Evolutionary conservation across 805 yeast species (phyloP), one percentile per base, ranked within the genome.

Genomic region (Candida sonorensis): DNA sequence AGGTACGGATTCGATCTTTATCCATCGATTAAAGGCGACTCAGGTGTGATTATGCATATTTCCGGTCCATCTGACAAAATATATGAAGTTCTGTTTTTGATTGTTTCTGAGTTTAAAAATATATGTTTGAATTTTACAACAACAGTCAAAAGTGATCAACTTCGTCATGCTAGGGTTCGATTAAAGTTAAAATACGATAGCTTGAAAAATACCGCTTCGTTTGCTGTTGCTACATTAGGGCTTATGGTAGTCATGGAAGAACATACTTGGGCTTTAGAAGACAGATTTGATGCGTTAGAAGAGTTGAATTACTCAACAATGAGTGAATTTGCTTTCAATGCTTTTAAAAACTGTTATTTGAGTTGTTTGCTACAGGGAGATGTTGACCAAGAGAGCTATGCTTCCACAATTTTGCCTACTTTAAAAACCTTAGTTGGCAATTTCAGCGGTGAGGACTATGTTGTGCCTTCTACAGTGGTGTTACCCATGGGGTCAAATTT

Each of bases 1-100:
- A 75, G 77, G 2, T 77, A 66, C 44, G 49, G 69, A 0, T 81
- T 81, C 72, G 76, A 72, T 13, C 38, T 81, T 0, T 59, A 53
- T 23, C 71, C 85, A 0, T 72, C 79, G 4, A 38, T 61, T 10
- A 70, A 69, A 40, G 78, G 82, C 4, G 73, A 67, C 31, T 64
- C 67, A 1, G 69, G 78, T 6, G 47, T 81, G 6, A 53, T 67
- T 0, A 44, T 81, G n/a, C 68, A 67, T 4, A 49, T 76, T 1
- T 56, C 69, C 17, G 90, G 92, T 0, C 67, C 69, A n/a, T 44
- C 51, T 0, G 53, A 53, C 18, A 68, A 72, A 2, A 53, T 70
- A 4, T 31, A 38, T 3, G 37, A 38, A 3, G 51, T 75, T 3
- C 33, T 74, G 4, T 33, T 42, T 4, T 35, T 44, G 1, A 51